Percentiles rank a stretch among this genome's conserved stretches.
Evolutionary conservation across 768 basidiomycete species (phyloP).

Genomic region (Panaeolus papilionaceus): DNA sequence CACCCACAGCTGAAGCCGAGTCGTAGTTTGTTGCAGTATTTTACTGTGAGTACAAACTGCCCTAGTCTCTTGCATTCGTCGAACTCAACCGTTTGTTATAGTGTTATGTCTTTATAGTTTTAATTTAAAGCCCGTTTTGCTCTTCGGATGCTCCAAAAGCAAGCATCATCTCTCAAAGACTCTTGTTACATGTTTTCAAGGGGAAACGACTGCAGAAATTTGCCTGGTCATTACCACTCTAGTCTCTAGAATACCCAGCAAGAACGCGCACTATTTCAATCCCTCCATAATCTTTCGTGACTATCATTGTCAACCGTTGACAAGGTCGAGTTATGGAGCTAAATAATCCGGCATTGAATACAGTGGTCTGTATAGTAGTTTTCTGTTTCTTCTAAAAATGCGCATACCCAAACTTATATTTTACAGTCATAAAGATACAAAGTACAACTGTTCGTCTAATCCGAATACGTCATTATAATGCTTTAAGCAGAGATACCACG

Average conservation of each 20-base stretch:
- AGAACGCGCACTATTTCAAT: too few relatives aligned
- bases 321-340: too few relatives aligned
- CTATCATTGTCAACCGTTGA: too few relatives aligned
- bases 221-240: too few relatives aligned
- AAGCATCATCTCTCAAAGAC: too few relatives aligned
- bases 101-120: background rate
- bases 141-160: background rate
- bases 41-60: background rate
- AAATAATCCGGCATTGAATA: background rate
- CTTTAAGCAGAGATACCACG: slow-evolving; percentile 31
- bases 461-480: slow-evolving; percentile 23
- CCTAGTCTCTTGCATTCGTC: background rate
- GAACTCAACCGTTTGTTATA: background rate
- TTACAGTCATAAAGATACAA: slow-evolving; percentile 6
- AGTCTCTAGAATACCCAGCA: too few relatives aligned
- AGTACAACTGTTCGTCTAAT: slow-evolving; percentile 11
- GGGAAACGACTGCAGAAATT: too few relatives aligned
- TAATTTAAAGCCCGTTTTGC: background rate
- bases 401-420: slow-evolving; percentile 20
- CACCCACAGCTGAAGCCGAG: slow-evolving; percentile 4
- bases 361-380: background rate
- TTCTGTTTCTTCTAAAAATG: background rate
- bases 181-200: too few relatives aligned
- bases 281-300: too few relatives aligned
- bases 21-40: slow-evolving; percentile 13